A percentile compares a stretch with the other conserved stretches of the same genome.
Conservation (phyloP, 1,284 basidiomycete genomes). For the Sporisorium scitamineum region DNA sequence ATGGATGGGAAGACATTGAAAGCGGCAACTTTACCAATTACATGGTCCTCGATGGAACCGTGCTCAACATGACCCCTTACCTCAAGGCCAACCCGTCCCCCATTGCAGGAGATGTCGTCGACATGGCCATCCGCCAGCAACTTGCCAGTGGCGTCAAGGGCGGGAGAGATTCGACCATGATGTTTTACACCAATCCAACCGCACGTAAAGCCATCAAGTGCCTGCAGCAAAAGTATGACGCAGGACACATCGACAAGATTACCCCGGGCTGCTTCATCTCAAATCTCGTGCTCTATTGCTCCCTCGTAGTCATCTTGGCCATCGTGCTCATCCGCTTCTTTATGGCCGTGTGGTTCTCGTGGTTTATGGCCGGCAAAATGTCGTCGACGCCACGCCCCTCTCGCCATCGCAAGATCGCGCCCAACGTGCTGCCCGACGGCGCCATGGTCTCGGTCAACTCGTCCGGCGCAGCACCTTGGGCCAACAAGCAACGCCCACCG, state of each 20-base stretch:
- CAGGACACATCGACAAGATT: constrained; percentile 95
- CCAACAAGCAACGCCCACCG: constrained; percentile 59
- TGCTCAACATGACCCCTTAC: constrained; percentile 93
- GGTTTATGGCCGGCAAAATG: constrained; percentile 86
- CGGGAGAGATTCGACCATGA: constrained; percentile 85
- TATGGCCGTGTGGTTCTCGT: constrained; percentile 97
- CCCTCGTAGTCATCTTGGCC: constrained; percentile 88
- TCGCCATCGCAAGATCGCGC: constrained; percentile 75
- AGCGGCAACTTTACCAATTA: constrained; percentile 47
- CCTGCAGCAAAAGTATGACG: constrained; percentile 70
- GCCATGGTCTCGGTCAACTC: constrained; percentile 89
- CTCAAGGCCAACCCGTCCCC: constrained; percentile 79
- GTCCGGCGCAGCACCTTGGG: constrained; percentile 92
- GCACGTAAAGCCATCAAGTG: constrained; percentile 60
- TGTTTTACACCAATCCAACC: constrained; percentile 54
- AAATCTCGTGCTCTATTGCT: constrained; percentile 87
- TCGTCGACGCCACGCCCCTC: constrained; percentile 70
- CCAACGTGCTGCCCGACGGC: constrained; percentile 71
- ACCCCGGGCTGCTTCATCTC: constrained; percentile 95
- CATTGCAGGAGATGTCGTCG: constrained; percentile 81
- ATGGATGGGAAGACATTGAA: constrained; percentile 64
- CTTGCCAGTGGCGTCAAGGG: constrained; percentile 72
- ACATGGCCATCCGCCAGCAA: constrained; percentile 83
- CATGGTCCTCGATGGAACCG: constrained; percentile 86
- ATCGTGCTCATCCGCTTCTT: constrained; percentile 90